Percentiles rank a stretch among this genome's conserved stretches.
phyloP scores from a whole-genome alignment of 2,329 filamentous ascomycete genomes.

The Penicillium sp. region DNA sequence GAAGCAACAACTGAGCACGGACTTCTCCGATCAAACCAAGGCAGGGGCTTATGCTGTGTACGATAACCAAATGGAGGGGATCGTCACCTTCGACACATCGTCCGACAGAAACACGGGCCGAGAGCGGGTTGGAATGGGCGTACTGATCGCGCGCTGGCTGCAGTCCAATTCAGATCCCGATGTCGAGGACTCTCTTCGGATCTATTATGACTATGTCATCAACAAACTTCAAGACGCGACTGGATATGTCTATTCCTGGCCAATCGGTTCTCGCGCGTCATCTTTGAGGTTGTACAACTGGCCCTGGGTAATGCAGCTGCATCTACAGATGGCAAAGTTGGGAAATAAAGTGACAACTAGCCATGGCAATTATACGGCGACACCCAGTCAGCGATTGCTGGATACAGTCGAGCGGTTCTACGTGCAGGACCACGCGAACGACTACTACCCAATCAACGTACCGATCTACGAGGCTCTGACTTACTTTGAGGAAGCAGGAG shows the following conservation, averaged over 20 bases:
- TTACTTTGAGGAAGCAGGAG: background rate
- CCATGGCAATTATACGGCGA: background rate
- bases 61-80: slow-evolving; percentile 17
- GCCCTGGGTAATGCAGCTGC: slow-evolving; percentile 2
- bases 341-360: background rate
- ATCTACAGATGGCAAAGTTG: background rate
- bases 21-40: slow-evolving; percentile 1
- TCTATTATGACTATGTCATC: background rate
- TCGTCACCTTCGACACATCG: background rate
- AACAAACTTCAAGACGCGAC: background rate
- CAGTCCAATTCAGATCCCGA: background rate
- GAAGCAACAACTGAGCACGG: background rate
- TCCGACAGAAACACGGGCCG: background rate
- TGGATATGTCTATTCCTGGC: background rate
- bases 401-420: background rate
- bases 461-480: background rate
- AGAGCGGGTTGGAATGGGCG: background rate
- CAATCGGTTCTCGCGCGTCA: background rate
- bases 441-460: background rate
- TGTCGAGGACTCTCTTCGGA: background rate
- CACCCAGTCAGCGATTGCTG: background rate
- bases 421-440: background rate
- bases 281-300: background rate
- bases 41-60: background rate
- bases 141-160: background rate